phyloP scores from a whole-genome alignment of 1,284 basidiomycete genomes.

The Rhodofomes roseus region DNA sequence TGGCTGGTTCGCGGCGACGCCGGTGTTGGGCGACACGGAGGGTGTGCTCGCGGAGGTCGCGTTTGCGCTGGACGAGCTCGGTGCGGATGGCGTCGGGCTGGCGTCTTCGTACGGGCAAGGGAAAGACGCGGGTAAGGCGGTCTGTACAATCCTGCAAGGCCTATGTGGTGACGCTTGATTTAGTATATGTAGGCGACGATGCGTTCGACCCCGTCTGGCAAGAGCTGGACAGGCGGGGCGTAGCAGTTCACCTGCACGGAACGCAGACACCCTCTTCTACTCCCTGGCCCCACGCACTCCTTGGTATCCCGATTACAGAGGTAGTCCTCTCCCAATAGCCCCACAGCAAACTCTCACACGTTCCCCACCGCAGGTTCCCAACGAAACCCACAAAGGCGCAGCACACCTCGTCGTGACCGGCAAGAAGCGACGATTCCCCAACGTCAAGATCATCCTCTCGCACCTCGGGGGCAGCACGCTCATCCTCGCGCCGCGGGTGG shows the following conservation, averaged over 20 bases:
- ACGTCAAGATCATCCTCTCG: slow-evolving; percentile 61
- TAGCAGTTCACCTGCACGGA: slow-evolving; percentile 69
- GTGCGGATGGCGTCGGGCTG: slow-evolving; percentile 58
- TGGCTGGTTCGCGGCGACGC: slow-evolving; percentile 63
- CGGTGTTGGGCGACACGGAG: slow-evolving; percentile 54
- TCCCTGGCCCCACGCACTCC: slow-evolving; percentile 53
- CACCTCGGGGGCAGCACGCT: slow-evolving; percentile 64
- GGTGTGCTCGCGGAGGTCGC: slow-evolving; percentile 55
- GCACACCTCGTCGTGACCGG: slow-evolving; percentile 69
- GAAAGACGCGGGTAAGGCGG: slow-evolving; percentile 24
- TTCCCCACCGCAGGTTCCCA: slow-evolving; percentile 51
- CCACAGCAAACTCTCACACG: too few relatives aligned
- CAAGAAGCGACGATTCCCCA: slow-evolving; percentile 55
- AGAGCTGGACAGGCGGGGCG: slow-evolving; percentile 52
- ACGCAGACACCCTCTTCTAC: slow-evolving; percentile 59
- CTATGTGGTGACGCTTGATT: not conserved
- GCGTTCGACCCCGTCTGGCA: slow-evolving; percentile 61
- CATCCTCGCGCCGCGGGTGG: slow-evolving; percentile 61
- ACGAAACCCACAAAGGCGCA: slow-evolving; percentile 76
- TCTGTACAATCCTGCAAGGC: not conserved
- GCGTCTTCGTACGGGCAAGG: slow-evolving; percentile 57
- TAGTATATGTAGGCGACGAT: slow-evolving; percentile 65
- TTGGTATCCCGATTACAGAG: slow-evolving; percentile 68
- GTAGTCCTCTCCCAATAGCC: slow-evolving; percentile 35
- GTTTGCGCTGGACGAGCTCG: slow-evolving; percentile 53